phyloP scores from a whole-genome alignment of 2,329 filamentous ascomycete genomes.

The Monosporascus sp. region DNA sequence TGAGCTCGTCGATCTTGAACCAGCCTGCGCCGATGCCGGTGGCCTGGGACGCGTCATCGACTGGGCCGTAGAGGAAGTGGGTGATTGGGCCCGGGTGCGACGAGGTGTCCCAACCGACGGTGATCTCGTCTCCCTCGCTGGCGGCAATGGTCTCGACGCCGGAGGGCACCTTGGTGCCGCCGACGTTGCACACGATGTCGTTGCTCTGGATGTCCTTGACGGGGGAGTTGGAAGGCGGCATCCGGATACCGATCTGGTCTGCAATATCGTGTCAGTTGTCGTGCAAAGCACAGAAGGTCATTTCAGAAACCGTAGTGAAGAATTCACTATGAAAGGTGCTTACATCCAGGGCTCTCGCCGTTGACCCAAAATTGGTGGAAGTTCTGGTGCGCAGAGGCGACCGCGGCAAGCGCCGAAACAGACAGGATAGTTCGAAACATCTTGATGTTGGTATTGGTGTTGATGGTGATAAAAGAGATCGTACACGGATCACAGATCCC shows the following conservation, averaged over 20 bases:
- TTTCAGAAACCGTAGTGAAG: too few relatives aligned
- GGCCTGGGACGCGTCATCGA: constrained; percentile 61
- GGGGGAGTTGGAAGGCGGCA: constrained; percentile 22
- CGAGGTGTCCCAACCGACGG: constrained; percentile 34
- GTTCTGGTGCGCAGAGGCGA: constrained; percentile 33
- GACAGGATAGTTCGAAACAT: constrained; percentile 22
- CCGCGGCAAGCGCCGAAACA: constrained; percentile 17
- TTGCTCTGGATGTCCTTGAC: constrained; percentile 22
- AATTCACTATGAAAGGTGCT: too few relatives aligned
- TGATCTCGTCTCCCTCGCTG: constrained; percentile 29
- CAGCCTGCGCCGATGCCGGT: constrained; percentile 41
- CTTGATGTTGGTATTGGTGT: constrained; percentile 2
- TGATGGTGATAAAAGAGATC: background rate
- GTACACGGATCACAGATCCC: background rate
- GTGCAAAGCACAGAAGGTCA: too few relatives aligned
- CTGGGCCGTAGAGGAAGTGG: constrained; percentile 29
- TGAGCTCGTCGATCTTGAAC: constrained; percentile 24
- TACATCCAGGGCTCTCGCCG: constrained; percentile 26
- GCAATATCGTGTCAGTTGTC: too few relatives aligned
- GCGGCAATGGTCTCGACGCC: constrained; percentile 28
- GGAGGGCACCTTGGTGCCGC: constrained; percentile 14
- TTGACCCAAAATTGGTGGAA: constrained; percentile 38
- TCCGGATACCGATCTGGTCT: constrained; percentile 25
- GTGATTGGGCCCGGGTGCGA: constrained; percentile 33
- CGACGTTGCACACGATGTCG: constrained; percentile 23